Evolutionary conservation across 805 yeast genomes (phyloP), one percentile per base, ranked within the genome.

Genomic region (Metschnikowia arizonensis): DNA sequence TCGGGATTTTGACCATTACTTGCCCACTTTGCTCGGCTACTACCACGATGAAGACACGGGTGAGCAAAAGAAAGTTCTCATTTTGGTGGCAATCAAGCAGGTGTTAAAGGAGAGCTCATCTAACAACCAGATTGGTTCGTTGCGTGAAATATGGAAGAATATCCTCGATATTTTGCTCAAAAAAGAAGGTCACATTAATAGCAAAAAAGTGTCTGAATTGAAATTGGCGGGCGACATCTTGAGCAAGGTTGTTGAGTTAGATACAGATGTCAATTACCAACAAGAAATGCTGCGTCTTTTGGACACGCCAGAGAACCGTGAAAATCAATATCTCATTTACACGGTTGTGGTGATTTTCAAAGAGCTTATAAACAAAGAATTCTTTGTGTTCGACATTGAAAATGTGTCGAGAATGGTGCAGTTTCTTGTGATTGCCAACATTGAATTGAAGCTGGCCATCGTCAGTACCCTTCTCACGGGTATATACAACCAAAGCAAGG

Each of bases 391-490:
- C 15, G 47, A 53, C 29, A 44, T 46, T n/a, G 39, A 33, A 14
- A 31, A 40, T 18, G 50, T 35, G 40, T 43, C 30, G 38, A 36
- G 15, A 42, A 52, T 45, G 48, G 53, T 45, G 33, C 31, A 47
- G 12, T 64, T 63, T 56, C 56, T 63, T 10, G 53, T 56, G 3
- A 57, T 62, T 14, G 46, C 56, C 3, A 74, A 73, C 46, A 66
- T 83, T 33, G 76, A 71, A n/a, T 69, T 82, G 41, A 80, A 83
- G 49, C 79, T 81, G 59, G 67, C 78, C n/a, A 74, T 84, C 1
- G 67, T 82, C 26, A 73, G 80, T 5, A 79, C 83, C 18, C 60
- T 85, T 34, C 73, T 81, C 9, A 72, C 84, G 1, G 80, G 82
- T 0, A 63, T 82, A 25, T 83, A 81, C 60, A 81, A 77, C 51